These are phyloP conservation scores for Penicillium macrosclerotiorum DNA, from an alignment of 495 filamentous ascomycete genomes.

Conservation along the genomic window DNA sequence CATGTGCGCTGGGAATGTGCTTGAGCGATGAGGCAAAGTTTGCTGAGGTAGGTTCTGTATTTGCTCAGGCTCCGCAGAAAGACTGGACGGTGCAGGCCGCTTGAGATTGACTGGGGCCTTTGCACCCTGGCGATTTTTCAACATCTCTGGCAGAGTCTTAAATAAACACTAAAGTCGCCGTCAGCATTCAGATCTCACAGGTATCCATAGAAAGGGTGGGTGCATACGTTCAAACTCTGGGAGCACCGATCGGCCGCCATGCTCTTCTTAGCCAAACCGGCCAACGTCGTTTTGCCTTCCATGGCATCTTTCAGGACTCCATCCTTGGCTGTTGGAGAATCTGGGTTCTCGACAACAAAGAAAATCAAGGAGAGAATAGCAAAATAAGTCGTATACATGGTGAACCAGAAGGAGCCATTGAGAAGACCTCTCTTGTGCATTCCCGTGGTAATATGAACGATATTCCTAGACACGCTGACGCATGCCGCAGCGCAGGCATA, in stretches of 20 bases:
- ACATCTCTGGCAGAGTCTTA: conserved; percentile 70
- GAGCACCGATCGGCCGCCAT: conserved; percentile 86
- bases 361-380: conserved; percentile 87
- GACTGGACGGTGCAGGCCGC: conserved; percentile 37
- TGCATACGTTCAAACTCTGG: conserved; percentile 64
- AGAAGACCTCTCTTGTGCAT: conserved; percentile 83
- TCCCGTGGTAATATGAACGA: conserved; percentile 85
- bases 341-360: conserved; percentile 86
- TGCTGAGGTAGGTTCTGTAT: conserved; percentile 28
- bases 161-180: conserved; percentile 59
- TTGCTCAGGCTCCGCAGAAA: conserved; percentile 22
- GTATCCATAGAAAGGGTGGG: not conserved
- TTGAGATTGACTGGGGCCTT: conserved; percentile 39
- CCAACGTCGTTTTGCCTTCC: conserved; percentile 79
- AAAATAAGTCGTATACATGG: conserved; percentile 95
- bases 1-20: conserved; percentile 46
- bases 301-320: conserved; percentile 81
- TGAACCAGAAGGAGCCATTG: conserved; percentile 93
- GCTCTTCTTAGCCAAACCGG: conserved; percentile 74
- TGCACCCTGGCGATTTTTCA: conserved; percentile 56
- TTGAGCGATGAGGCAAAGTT: conserved; percentile 42
- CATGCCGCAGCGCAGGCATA: conserved; percentile 93
- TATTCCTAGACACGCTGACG: conserved; percentile 87
- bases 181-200: not conserved
- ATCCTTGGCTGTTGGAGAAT: conserved; percentile 66